Conservation (phyloP, 768 basidiomycete species). For the Chalciporus piperatus region DNA sequence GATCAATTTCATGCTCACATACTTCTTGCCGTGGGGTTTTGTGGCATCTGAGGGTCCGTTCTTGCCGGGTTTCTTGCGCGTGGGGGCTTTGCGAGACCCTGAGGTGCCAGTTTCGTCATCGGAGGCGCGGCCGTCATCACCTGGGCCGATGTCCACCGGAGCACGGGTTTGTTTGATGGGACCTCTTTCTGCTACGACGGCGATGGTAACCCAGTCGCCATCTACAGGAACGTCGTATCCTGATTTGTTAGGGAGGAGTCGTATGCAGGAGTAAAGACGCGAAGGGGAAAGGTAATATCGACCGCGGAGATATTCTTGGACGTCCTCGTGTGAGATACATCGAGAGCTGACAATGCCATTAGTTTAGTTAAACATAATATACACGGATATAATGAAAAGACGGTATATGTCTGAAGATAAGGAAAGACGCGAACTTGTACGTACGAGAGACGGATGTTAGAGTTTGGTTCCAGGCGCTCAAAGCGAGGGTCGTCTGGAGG, state of each 20-base stretch:
- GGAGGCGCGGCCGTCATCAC: slow-evolving; percentile 42
- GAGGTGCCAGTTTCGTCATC: slow-evolving; percentile 22
- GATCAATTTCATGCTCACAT: slow-evolving; percentile 79
- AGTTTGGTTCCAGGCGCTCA: slow-evolving; percentile 83
- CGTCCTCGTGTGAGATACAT: slow-evolving; percentile 63
- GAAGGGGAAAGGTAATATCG: slow-evolving; percentile 90
- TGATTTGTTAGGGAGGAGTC: slow-evolving; percentile 72
- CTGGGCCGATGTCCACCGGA: slow-evolving; percentile 50
- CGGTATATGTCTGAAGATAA: not conserved
- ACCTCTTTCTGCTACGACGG: slow-evolving; percentile 90
- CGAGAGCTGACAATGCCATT: slow-evolving; percentile 55
- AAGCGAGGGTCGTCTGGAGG: slow-evolving; percentile 75
- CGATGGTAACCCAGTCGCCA: slow-evolving; percentile 95
- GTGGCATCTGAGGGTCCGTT: slow-evolving; percentile 12
- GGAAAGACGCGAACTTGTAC: slow-evolving; percentile 28
- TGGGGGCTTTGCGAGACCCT: not conserved
- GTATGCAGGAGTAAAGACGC: slow-evolving; percentile 80
- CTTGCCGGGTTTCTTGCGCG: slow-evolving; percentile 18
- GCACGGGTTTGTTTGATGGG: slow-evolving; percentile 71
- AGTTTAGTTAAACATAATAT: not conserved
- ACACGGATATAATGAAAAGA: not conserved
- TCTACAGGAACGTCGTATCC: slow-evolving; percentile 89
- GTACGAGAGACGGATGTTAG: slow-evolving; percentile 79
- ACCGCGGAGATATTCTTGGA: slow-evolving; percentile 77
- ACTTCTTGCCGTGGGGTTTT: slow-evolving; percentile 67